Conservation (phyloP, 805 yeast species). For the Kodamaea jinghongensis region DNA sequence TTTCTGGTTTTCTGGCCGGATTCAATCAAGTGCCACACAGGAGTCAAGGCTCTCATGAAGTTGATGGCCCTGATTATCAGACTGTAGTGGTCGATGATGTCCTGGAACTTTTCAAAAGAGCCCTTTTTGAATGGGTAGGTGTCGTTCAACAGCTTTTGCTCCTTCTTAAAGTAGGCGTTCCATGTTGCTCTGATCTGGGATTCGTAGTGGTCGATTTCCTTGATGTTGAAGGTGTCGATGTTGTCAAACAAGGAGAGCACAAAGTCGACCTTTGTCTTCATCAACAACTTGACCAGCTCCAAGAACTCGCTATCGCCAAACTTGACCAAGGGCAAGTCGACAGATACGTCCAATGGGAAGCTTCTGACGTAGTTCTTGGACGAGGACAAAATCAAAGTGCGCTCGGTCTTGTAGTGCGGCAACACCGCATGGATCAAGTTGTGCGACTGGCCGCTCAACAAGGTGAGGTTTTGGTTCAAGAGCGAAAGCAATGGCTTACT, state of each 20-base stretch:
- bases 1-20: not conserved
- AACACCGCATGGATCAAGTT: too few relatives aligned
- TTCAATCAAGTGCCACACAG: slow-evolving; percentile 7
- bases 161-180: slow-evolving; percentile 5
- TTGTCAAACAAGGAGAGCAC: slow-evolving; percentile 30
- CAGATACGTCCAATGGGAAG: slow-evolving; percentile 1
- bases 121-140: slow-evolving; percentile 10
- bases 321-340: slow-evolving; percentile 2
- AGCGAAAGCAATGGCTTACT: not conserved
- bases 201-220: slow-evolving; percentile 10
- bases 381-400: slow-evolving; percentile 17
- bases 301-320: slow-evolving; percentile 8
- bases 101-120: slow-evolving; percentile 3
- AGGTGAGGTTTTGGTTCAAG: not conserved
- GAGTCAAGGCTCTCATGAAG: slow-evolving; percentile 6
- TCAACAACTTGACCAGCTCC: not conserved
- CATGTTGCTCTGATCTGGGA: slow-evolving; percentile 9
- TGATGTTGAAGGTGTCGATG: slow-evolving; percentile 15
- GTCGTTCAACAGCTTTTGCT: not conserved
- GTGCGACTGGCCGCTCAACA: too few relatives aligned
- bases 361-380: slow-evolving; percentile 6
- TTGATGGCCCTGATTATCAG: slow-evolving; percentile 2
- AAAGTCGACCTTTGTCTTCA: slow-evolving; percentile 13
- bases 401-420: slow-evolving; percentile 7
- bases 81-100: slow-evolving; percentile 7